phyloP scores from a whole-genome alignment of 345 rosid genomes.

The Eucalyptus melliodora region DNA sequence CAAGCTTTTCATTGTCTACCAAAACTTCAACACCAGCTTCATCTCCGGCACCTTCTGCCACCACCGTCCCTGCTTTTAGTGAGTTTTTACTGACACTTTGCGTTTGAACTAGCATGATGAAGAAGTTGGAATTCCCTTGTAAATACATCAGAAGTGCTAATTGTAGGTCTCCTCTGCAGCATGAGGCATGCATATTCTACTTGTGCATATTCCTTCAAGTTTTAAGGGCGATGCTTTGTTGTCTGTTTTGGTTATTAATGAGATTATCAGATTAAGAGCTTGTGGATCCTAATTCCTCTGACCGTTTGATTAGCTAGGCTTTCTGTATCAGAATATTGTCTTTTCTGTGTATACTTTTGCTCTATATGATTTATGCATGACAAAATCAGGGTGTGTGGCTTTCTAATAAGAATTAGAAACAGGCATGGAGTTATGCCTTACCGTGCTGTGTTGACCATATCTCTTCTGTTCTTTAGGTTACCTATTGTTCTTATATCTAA shows the following conservation, averaged over 20 bases:
- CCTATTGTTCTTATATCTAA: not conserved
- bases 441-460: not conserved
- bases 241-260: not conserved
- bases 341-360: not conserved
- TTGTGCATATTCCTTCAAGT: not conserved
- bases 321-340: not conserved
- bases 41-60: slow-evolving; percentile 32
- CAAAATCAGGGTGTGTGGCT: not conserved
- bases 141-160: not conserved
- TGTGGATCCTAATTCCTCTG: not conserved
- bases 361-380: not conserved
- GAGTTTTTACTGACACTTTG: slow-evolving; percentile 13
- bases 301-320: not conserved
- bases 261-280: not conserved
- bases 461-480: not conserved
- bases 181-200: not conserved
- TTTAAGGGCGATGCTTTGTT: not conserved
- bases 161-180: not conserved
- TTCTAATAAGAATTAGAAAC: not conserved
- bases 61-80: slow-evolving; percentile 38
- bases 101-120: not conserved
- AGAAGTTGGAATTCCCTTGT: not conserved
- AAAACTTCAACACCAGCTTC: slow-evolving; percentile 30
- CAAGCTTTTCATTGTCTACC: slow-evolving; percentile 53
- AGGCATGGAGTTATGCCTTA: not conserved